A percentile compares a stretch with the other conserved stretches of the same genome.
phyloP scores from a whole-genome alignment of 352 stramenopile species.

The Poterioochromonas sp. region DNA sequence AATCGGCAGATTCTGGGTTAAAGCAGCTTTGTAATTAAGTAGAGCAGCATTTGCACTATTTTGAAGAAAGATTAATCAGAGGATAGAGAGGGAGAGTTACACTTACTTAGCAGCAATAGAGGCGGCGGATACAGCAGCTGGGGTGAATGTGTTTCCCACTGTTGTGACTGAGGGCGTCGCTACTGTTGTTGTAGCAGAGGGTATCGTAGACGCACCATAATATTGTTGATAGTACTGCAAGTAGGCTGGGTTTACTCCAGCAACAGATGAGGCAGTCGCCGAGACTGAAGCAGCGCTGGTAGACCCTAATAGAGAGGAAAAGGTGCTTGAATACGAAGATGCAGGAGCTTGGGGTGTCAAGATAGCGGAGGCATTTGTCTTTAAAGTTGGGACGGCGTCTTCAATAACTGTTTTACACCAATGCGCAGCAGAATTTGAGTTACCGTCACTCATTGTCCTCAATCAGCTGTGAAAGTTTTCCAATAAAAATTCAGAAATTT shows the following conservation, averaged over 20 bases:
- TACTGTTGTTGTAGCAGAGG: too few species aligned
- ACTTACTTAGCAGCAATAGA: background rate
- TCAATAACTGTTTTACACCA: slow-evolving; percentile 2
- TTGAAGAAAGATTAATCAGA: background rate
- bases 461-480: too few species aligned
- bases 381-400: background rate
- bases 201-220: background rate
- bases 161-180: too few species aligned
- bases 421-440: background rate
- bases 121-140: background rate
- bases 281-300: background rate
- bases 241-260: background rate
- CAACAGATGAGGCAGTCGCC: background rate
- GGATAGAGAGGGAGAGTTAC: background rate
- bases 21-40: too few species aligned
- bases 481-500: too few species aligned
- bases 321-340: background rate
- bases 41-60: background rate
- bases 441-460: background rate
- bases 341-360: background rate
- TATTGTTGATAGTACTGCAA: background rate
- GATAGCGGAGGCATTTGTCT: background rate
- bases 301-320: background rate
- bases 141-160: too few species aligned
- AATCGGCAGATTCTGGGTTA: too few species aligned